Evolutionary conservation across 1,284 basidiomycete species (phyloP).

Genomic region (Cryptococcus sp.): DNA sequence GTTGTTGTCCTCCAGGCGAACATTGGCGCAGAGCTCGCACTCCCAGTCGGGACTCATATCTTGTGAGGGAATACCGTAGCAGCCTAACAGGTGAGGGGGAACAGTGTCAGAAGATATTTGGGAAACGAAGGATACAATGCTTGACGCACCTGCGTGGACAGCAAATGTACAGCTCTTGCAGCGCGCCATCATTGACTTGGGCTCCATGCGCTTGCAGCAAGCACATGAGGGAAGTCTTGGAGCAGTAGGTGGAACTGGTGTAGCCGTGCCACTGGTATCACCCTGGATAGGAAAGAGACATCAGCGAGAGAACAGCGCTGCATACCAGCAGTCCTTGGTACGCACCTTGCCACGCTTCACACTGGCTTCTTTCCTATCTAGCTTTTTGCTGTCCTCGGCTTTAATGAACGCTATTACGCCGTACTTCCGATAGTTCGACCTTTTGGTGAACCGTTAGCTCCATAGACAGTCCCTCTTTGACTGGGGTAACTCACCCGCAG

Average conservation of each 20-base stretch:
- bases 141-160: slow-evolving; percentile 65
- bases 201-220: slow-evolving; percentile 70
- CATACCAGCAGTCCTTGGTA: not conserved
- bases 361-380: slow-evolving; percentile 49
- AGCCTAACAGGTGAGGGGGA: slow-evolving; percentile 51
- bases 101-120: slow-evolving; percentile 1
- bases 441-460: not conserved
- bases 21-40: slow-evolving; percentile 80
- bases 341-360: slow-evolving; percentile 67
- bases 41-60: slow-evolving; percentile 66
- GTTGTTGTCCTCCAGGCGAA: slow-evolving; percentile 60
- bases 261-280: slow-evolving; percentile 32
- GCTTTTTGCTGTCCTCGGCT: slow-evolving; percentile 41
- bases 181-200: slow-evolving; percentile 68
- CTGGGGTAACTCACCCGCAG: slow-evolving; percentile 60
- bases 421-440: slow-evolving; percentile 71
- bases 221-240: slow-evolving; percentile 66
- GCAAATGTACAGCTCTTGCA: slow-evolving; percentile 74
- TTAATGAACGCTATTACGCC: slow-evolving; percentile 58
- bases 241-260: slow-evolving; percentile 42
- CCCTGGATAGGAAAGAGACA: slow-evolving; percentile 1
- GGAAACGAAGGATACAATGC: not conserved
- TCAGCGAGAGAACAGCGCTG: not conserved
- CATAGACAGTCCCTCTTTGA: not conserved
- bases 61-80: slow-evolving; percentile 65